These are phyloP conservation scores for Clarireedia paspali DNA, from an alignment of 2,329 filamentous ascomycete genomes.

Conservation along the genomic window DNA sequence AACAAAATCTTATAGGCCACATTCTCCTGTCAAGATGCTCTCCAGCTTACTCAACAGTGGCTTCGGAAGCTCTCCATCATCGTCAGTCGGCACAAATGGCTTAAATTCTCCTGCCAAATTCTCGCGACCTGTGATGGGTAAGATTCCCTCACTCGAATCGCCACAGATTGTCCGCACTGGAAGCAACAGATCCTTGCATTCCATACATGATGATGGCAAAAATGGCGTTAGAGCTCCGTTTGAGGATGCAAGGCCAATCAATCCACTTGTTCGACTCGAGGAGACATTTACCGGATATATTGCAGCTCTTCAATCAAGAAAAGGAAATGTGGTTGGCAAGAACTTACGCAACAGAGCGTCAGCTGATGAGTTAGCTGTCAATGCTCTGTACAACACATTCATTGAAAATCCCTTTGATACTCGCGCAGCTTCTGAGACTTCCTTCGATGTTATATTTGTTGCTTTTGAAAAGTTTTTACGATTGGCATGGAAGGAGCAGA, in stretches of 20 bases:
- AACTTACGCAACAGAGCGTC: slow-evolving; percentile 60
- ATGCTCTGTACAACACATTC: slow-evolving; percentile 83
- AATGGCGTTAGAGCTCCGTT: slow-evolving; percentile 31
- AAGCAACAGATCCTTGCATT: slow-evolving; percentile 25
- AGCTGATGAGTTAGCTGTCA: slow-evolving; percentile 73
- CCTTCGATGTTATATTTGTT: slow-evolving; percentile 78
- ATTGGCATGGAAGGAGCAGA: slow-evolving; percentile 80
- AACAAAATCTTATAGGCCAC: slow-evolving; percentile 61
- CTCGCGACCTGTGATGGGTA: slow-evolving; percentile 31
- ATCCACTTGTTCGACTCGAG: slow-evolving; percentile 67
- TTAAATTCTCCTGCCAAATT: slow-evolving; percentile 20
- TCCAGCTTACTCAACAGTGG: slow-evolving; percentile 70
- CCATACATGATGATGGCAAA: slow-evolving; percentile 24
- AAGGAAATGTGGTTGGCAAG: slow-evolving; percentile 77
- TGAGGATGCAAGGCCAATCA: slow-evolving; percentile 50
- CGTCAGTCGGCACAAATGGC: slow-evolving; percentile 27
- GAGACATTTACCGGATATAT: slow-evolving; percentile 80
- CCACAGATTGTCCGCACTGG: slow-evolving; percentile 21
- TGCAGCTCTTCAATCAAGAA: slow-evolving; percentile 72
- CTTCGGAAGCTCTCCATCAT: slow-evolving; percentile 35
- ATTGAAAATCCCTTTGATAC: slow-evolving; percentile 76
- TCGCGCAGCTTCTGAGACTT: slow-evolving; percentile 65
- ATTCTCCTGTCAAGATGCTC: slow-evolving; percentile 86
- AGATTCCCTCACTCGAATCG: slow-evolving; percentile 35
- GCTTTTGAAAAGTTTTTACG: slow-evolving; percentile 90